Evolutionary conservation across 352 stramenopile genomes (phyloP), one percentile per base, ranked within the genome.

Genomic region (Phytophthora parvispora): DNA sequence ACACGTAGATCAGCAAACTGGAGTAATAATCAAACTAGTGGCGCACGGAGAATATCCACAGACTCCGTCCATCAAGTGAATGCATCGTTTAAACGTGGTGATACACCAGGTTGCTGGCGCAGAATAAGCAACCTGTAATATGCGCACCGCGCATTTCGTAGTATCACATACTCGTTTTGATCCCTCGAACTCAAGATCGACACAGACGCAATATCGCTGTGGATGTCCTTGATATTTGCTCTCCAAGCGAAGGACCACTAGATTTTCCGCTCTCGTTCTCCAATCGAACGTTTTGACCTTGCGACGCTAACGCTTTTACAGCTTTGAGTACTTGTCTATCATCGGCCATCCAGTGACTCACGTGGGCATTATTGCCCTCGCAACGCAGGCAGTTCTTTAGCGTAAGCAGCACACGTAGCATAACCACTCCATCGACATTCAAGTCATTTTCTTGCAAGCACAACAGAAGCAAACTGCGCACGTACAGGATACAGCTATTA

Each of bases 301-400:
- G 34, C 9, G 51, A 56, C 10, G 59, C 45, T 31, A 84, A 55
- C 25, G 38, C 38, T 43, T 75, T 67, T n/a, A 80, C 38, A 55
- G 58, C 48, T 18, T 70, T 52, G 18, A 74, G 28, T 31, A 84
- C 56, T 27, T 43, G 50, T 4, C 43, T 28, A 42, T 86, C 73
- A 40, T 64, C 63, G 10, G 45, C 13, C 1, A 89, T 34, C 80
- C 79, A 89, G 59, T 42, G 52, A 51, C 59, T 64, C 18, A 80
- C 61, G n/a, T 55, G 34, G n/a, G 43, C 34, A 43, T 62, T 62
- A 43, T 68, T 67, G 50, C 57, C 67, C 48, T 90, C 67, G 54
- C 78, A 91, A 6, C 85, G 78, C 20, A 93, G 53, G 28, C 79
- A 87, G 57, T 87, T 84, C 54, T 87, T 90, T 13, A 91, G 59